These are phyloP conservation scores for Astrothelium macrocarpum DNA, from an alignment of 495 filamentous ascomycete species.

Conservation along the genomic window DNA sequence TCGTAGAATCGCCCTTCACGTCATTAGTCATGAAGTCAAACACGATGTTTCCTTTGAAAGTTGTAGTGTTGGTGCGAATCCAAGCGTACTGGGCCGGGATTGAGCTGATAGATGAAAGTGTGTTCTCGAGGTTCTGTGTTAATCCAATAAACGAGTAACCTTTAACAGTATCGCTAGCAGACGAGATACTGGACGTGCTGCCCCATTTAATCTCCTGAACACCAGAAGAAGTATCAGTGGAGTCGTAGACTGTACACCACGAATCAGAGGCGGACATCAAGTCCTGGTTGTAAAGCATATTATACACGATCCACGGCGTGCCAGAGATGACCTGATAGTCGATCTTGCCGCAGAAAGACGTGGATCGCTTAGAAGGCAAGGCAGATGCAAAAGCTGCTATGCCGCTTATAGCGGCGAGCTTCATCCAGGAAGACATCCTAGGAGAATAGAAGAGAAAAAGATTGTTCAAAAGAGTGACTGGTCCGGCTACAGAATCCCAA, in stretches of 20 bases:
- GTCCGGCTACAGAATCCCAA: not conserved
- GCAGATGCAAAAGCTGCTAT: not conserved
- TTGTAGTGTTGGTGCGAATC: slow-evolving; percentile 29
- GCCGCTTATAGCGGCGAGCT: not conserved
- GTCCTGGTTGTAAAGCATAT: slow-evolving; percentile 33
- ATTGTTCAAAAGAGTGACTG: not conserved
- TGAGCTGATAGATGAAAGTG: slow-evolving; percentile 27
- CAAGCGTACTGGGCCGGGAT: slow-evolving; percentile 32
- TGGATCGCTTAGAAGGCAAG: not conserved
- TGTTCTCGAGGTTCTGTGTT: slow-evolving; percentile 30
- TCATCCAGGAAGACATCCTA: slow-evolving; percentile 1
- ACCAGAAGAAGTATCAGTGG: slow-evolving; percentile 14
- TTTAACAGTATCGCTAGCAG: slow-evolving; percentile 27
- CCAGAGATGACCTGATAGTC: slow-evolving; percentile 27
- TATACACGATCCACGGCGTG: slow-evolving; percentile 34
- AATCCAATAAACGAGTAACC: slow-evolving; percentile 36
- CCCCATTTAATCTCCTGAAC: slow-evolving; percentile 25
- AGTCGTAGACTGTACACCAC: slow-evolving; percentile 32
- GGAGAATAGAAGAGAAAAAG: not conserved
- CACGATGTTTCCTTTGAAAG: slow-evolving; percentile 33
- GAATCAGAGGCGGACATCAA: slow-evolving; percentile 19
- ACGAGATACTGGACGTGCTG: slow-evolving; percentile 9
- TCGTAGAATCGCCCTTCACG: slow-evolving; percentile 28
- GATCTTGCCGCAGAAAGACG: slow-evolving; percentile 25
- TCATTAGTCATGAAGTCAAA: slow-evolving; percentile 36